Evolutionary conservation across 768 basidiomycete species (phyloP).

Genomic region (Agaricus blazei): DNA sequence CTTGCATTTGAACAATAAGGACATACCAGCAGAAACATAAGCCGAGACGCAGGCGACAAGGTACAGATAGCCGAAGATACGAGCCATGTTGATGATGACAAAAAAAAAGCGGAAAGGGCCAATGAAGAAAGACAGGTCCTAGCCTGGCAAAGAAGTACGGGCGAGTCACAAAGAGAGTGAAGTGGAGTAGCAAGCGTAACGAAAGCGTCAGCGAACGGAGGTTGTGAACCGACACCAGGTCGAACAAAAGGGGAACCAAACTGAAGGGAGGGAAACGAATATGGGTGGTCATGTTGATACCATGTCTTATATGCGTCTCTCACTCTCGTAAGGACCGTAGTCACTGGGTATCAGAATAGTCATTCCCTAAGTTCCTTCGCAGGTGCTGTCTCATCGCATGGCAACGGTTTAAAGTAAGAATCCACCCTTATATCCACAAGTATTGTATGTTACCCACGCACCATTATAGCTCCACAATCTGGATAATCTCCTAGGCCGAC

Average conservation of each 20-base stretch:
- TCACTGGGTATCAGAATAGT: no score
- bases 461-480: no score
- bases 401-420: neutral
- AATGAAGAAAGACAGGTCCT: conserved; percentile 2
- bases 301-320: neutral
- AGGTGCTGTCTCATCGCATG: neutral
- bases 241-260: neutral
- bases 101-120: neutral
- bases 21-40: conserved; percentile 1
- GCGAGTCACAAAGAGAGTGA: neutral
- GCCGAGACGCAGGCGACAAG: neutral
- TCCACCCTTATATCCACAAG: no score
- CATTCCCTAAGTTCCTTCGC: no score
- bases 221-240: conserved; percentile 8
- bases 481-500: no score
- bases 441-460: no score
- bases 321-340: neutral
- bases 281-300: neutral
- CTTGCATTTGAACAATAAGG: neutral
- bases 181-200: neutral
- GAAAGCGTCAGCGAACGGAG: neutral
- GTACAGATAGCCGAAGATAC: neutral
- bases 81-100: neutral
- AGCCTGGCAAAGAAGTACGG: conserved; percentile 1
- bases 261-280: neutral